Conservation (phyloP, 352 stramenopile genomes). For the Pythium aristosporum region DNA sequence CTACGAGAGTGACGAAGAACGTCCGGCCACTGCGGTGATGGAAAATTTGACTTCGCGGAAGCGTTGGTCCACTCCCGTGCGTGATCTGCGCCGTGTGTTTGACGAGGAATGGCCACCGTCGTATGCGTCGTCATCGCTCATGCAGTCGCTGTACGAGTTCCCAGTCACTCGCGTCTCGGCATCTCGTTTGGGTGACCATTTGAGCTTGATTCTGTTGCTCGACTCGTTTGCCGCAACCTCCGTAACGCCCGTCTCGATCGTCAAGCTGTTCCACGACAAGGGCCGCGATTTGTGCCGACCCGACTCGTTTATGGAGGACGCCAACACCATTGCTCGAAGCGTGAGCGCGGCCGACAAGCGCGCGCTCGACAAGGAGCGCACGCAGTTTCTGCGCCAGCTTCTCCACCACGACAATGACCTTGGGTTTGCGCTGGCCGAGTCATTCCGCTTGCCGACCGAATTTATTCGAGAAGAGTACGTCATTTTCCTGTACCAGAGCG, state of each 20-base stretch:
- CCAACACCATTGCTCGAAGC: background rate
- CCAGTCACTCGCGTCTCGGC: conserved; percentile 39
- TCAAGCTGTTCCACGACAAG: conserved; percentile 56
- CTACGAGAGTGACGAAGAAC: conserved; percentile 24
- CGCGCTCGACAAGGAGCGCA: conserved; percentile 44
- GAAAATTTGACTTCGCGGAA: conserved; percentile 40
- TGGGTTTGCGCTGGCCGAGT: conserved; percentile 64
- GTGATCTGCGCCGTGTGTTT: conserved; percentile 49
- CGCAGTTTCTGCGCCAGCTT: conserved; percentile 68
- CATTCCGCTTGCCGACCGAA: conserved; percentile 72
- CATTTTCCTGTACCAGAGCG: conserved; percentile 78
- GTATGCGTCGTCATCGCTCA: conserved; percentile 44
- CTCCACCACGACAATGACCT: conserved; percentile 63
- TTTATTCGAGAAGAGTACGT: conserved; percentile 79
- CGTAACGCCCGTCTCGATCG: conserved; percentile 68
- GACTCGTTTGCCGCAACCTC: conserved; percentile 76
- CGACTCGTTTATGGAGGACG: conserved; percentile 46
- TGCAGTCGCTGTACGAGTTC: conserved; percentile 44
- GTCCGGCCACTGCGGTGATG: conserved; percentile 37
- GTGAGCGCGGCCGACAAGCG: conserved; percentile 27
- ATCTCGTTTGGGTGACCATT: conserved; percentile 53
- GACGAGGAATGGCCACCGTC: conserved; percentile 57
- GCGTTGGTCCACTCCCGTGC: conserved; percentile 50
- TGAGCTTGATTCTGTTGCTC: conserved; percentile 74
- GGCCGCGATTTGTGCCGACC: conserved; percentile 53